Conservation (phyloP, 106 monocot species). For the Triglochin maritima region DNA sequence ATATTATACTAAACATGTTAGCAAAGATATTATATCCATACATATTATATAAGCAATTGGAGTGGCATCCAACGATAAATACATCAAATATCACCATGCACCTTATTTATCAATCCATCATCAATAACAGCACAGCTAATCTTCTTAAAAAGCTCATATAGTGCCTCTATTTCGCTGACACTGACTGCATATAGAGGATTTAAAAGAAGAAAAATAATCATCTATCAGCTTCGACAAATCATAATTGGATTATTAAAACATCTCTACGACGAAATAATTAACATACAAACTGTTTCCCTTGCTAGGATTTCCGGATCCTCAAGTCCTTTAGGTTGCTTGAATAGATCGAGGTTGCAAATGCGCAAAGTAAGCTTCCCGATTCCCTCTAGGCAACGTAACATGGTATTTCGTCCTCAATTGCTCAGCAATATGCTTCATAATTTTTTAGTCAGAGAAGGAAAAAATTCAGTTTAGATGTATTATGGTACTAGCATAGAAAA, state of each 20-base stretch:
- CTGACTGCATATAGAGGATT: constrained; percentile 16
- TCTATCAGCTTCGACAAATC: not conserved
- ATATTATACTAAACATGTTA: too few species aligned
- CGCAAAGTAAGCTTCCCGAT: constrained; percentile 1
- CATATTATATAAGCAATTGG: too few species aligned
- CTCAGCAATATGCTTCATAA: not conserved
- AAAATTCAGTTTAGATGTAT: not conserved
- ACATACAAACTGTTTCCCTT: constrained; percentile 16
- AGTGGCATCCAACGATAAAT: too few species aligned
- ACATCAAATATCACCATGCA: not conserved
- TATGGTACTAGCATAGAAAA: not conserved
- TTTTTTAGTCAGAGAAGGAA: not conserved
- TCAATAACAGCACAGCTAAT: constrained; percentile 25
- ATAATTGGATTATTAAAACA: not conserved
- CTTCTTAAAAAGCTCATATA: constrained; percentile 25
- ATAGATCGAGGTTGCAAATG: constrained; percentile 6
- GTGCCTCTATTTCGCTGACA: constrained; percentile 26
- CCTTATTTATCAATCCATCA: constrained; percentile 31
- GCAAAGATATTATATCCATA: too few species aligned
- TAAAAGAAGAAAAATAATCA: not conserved
- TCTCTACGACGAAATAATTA: not conserved
- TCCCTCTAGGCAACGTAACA: constrained; percentile 21
- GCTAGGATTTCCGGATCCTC: constrained; percentile 17
- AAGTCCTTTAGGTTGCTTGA: constrained; percentile 10
- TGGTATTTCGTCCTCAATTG: constrained; percentile 1